Conservation (phyloP, 768 basidiomycete species). For the Trametes punicea region DNA sequence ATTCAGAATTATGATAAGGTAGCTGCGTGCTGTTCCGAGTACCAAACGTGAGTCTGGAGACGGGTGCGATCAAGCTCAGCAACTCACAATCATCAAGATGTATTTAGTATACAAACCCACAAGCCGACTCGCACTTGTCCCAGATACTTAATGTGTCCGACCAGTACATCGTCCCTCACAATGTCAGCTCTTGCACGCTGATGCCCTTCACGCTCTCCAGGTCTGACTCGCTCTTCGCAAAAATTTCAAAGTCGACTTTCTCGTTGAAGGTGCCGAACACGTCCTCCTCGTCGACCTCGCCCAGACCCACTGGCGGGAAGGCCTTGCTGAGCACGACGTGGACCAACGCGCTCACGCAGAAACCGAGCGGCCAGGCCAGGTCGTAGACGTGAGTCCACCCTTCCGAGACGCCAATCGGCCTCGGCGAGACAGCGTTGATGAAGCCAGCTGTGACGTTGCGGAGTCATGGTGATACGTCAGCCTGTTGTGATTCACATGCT, state of each 20-base stretch:
- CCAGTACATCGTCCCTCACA: too few relatives aligned
- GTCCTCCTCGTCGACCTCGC: slow-evolving; percentile 23
- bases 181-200: neutral
- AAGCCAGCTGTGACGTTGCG: slow-evolving; percentile 12
- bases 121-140: too few relatives aligned
- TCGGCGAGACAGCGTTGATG: slow-evolving; percentile 14
- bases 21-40: too few relatives aligned
- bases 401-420: slow-evolving; percentile 1
- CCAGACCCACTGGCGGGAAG: slow-evolving; percentile 21
- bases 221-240: neutral
- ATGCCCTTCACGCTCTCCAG: neutral
- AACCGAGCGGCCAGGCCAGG: slow-evolving; percentile 21
- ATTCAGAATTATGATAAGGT: too few relatives aligned
- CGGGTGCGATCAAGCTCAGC: too few relatives aligned
- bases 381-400: slow-evolving; percentile 17
- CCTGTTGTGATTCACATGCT: neutral
- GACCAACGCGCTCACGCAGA: slow-evolving; percentile 18
- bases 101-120: too few relatives aligned
- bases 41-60: too few relatives aligned
- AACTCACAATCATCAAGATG: too few relatives aligned
- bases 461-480: neutral
- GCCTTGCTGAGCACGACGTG: slow-evolving; percentile 19
- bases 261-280: slow-evolving; percentile 23
- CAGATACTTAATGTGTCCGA: too few relatives aligned
- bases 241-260: neutral